phyloP scores from a whole-genome alignment of 371 early-diverging fungal species.

The Nematocida sp. region DNA sequence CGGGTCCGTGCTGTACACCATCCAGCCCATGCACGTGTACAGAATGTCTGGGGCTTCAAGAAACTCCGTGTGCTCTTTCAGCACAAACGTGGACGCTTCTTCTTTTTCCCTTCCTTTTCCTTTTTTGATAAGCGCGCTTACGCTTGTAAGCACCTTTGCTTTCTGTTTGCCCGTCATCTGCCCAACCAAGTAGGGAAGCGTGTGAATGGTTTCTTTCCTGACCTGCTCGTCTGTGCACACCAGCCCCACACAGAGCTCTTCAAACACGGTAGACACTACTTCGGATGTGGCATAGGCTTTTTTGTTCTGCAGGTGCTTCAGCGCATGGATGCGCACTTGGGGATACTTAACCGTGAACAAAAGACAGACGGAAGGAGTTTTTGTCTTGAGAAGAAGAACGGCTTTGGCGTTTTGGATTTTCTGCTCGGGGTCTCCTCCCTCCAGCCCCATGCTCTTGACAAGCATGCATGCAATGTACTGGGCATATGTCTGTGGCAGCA shows the following conservation, averaged over 20 bases:
- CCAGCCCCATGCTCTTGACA: conserved; percentile 21
- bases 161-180: neutral
- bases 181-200: neutral
- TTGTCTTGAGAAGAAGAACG: conserved; percentile 41
- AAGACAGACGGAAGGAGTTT: conserved; percentile 10
- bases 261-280: conserved; percentile 9
- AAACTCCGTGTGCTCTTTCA: neutral
- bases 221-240: conserved; percentile 54
- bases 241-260: conserved; percentile 52
- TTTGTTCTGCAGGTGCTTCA: conserved; percentile 40
- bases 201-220: conserved; percentile 47
- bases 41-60: neutral
- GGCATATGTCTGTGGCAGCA: neutral
- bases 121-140: neutral
- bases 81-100: neutral
- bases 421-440: conserved; percentile 8
- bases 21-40: conserved; percentile 20
- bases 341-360: conserved; percentile 53
- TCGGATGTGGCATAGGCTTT: conserved; percentile 20
- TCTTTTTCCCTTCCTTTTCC: conserved; percentile 1
- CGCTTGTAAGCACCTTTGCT: conserved; percentile 1
- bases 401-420: conserved; percentile 46
- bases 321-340: conserved; percentile 43
- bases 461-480: conserved; percentile 29
- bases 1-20: conserved; percentile 30